These are phyloP conservation scores for Ceratocystis papillata DNA, from an alignment of 2,329 filamentous ascomycete species.

Conservation along the genomic window DNA sequence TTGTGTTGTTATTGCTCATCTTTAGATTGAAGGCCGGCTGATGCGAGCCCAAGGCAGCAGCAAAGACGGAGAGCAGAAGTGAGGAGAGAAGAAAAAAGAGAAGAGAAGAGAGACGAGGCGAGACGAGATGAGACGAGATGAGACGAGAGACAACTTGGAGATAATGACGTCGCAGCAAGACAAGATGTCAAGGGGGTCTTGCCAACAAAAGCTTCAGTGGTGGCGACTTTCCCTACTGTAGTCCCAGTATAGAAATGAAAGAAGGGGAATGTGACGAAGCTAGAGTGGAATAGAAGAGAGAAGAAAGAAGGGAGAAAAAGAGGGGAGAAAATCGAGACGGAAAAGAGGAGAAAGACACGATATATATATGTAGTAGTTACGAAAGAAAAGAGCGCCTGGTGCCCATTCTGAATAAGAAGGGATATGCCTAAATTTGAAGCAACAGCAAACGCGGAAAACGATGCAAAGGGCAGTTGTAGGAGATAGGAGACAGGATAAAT, in stretches of 20 bases:
- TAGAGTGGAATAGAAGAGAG: background rate
- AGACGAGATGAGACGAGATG: background rate
- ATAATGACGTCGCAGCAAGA: background rate
- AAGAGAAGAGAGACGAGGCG: background rate
- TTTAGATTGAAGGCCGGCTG: background rate
- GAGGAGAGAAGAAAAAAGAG: background rate
- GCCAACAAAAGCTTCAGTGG: background rate
- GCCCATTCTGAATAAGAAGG: background rate
- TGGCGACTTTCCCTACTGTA: background rate
- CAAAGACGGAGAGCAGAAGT: too few species aligned
- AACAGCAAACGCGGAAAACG: background rate
- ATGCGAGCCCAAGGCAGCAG: too few species aligned
- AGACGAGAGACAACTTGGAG: background rate
- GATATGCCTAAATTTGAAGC: too few species aligned
- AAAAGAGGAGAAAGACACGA: background rate
- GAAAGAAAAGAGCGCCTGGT: background rate
- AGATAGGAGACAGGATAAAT: background rate
- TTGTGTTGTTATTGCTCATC: background rate
- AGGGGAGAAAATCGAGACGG: background rate
- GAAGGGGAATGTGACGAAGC: background rate
- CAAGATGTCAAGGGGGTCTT: background rate
- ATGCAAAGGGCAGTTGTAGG: background rate
- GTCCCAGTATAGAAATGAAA: background rate
- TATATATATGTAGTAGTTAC: background rate
- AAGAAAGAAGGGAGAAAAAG: background rate